A percentile compares a stretch with the other conserved stretches of the same genome.
Conservation (phyloP, 2,329 filamentous ascomycete genomes). For the Fusarium dlaminii region DNA sequence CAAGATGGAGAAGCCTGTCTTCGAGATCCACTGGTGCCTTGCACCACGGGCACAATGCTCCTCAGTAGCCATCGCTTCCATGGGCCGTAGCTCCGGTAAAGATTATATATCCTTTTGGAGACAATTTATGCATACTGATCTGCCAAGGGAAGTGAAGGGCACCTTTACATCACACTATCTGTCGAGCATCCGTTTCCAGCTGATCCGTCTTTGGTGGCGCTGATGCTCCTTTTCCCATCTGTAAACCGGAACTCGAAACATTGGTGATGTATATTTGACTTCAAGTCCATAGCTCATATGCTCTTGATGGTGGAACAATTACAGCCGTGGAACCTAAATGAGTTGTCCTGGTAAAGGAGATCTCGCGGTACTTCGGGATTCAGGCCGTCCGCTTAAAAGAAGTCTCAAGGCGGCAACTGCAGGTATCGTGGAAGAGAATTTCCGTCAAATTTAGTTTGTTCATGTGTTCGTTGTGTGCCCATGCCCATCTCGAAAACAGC, state of each 20-base stretch:
- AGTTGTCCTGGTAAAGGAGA: background rate
- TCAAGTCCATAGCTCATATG: background rate
- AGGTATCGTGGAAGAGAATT: slow-evolving; percentile 2
- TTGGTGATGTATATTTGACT: background rate
- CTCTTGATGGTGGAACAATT: background rate
- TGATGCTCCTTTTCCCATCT: background rate
- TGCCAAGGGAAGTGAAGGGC: background rate
- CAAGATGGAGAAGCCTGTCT: background rate
- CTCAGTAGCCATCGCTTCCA: background rate
- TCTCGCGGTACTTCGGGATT: slow-evolving; percentile 32
- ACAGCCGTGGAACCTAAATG: background rate
- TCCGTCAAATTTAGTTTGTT: slow-evolving; percentile 14
- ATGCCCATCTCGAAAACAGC: slow-evolving; percentile 2
- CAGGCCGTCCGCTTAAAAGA: slow-evolving; percentile 24
- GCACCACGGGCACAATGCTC: background rate
- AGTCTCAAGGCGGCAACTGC: background rate
- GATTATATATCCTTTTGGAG: background rate
- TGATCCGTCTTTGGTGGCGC: background rate
- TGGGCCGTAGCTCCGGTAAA: slow-evolving; percentile 3
- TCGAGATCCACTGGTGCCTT: background rate
- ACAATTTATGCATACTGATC: background rate
- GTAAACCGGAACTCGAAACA: background rate
- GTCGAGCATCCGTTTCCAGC: background rate
- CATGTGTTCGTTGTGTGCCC: slow-evolving; percentile 23
- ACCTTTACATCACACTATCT: background rate